These are phyloP conservation scores for Neoarthrinium moseri DNA, from an alignment of 2,329 filamentous ascomycete genomes.

Conservation along the genomic window DNA sequence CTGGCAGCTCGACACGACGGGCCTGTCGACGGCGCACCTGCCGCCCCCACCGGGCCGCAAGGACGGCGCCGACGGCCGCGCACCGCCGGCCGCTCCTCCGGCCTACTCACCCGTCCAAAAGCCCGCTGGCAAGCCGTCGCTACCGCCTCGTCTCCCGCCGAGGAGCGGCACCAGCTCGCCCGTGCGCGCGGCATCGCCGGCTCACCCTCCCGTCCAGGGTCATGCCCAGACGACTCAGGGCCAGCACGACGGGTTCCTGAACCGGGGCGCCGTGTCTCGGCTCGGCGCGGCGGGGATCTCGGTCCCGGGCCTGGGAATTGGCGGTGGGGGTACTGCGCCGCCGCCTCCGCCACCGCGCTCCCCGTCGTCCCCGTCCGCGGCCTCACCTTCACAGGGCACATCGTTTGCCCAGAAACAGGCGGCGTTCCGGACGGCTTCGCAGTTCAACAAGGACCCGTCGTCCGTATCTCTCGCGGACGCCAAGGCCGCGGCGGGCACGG, in stretches of 20 bases:
- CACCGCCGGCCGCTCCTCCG: slow-evolving; percentile 24
- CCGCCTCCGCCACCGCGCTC: slow-evolving; percentile 25
- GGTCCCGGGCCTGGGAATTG: slow-evolving; percentile 75
- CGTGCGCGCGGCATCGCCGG: slow-evolving; percentile 31
- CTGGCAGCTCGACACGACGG: slow-evolving; percentile 69
- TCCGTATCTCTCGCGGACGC: slow-evolving; percentile 61
- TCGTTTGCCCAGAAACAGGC: slow-evolving; percentile 65
- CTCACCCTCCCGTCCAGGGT: slow-evolving; percentile 22
- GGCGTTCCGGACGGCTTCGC: slow-evolving; percentile 59
- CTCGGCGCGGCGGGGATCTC: slow-evolving; percentile 74
- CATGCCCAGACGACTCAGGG: slow-evolving; percentile 10
- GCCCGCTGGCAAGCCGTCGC: slow-evolving; percentile 45
- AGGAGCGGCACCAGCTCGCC: slow-evolving; percentile 49
- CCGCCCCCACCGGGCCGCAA: slow-evolving; percentile 67
- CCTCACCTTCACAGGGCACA: slow-evolving; percentile 47
- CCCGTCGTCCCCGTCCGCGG: slow-evolving; percentile 20
- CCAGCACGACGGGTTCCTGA: slow-evolving; percentile 34
- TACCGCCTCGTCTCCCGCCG: slow-evolving; percentile 72
- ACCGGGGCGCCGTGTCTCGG: slow-evolving; percentile 60
- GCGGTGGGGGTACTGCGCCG: slow-evolving; percentile 27
- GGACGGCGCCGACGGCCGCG: slow-evolving; percentile 35
- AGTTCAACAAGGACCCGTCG: slow-evolving; percentile 59
- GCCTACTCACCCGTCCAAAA: slow-evolving; percentile 25
- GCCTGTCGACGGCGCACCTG: slow-evolving; percentile 65
- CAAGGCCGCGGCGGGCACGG: slow-evolving; percentile 56